These are phyloP conservation scores for Croton laevigatus DNA, from an alignment of 441 rosid species.

Conservation along the genomic window DNA sequence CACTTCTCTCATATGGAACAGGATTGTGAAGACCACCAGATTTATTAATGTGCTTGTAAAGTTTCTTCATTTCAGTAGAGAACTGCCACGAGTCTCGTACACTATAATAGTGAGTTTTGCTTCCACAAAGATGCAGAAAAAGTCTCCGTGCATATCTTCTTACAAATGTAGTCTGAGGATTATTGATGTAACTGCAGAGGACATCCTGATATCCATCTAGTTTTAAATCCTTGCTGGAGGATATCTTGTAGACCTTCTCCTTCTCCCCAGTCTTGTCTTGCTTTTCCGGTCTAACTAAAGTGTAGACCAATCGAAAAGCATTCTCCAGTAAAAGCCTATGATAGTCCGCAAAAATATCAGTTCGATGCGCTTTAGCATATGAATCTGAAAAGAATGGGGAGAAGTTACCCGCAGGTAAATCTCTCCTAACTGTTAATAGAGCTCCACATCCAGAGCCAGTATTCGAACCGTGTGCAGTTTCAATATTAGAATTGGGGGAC, in stretches of 20 bases:
- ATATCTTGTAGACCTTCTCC: slow-evolving; percentile 67
- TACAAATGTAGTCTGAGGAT: slow-evolving; percentile 92
- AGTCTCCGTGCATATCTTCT: slow-evolving; percentile 99
- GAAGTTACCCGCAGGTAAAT: slow-evolving; percentile 94
- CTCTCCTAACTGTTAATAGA: slow-evolving; percentile 84
- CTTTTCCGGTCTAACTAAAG: slow-evolving; percentile 97
- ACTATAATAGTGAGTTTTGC: slow-evolving; percentile 97
- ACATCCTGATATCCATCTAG: slow-evolving; percentile 98
- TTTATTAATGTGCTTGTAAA: slow-evolving; percentile 88
- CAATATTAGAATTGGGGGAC: slow-evolving; percentile 65
- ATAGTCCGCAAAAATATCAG: slow-evolving; percentile 91
- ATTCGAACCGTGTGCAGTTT: slow-evolving; percentile 58
- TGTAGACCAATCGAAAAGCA: slow-evolving; percentile 89
- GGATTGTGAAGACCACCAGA: slow-evolving; percentile 93
- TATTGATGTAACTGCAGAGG: slow-evolving; percentile 97
- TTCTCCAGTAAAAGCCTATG: slow-evolving; percentile 94
- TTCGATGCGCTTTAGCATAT: slow-evolving; percentile 91
- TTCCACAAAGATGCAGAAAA: slow-evolving; percentile 98
- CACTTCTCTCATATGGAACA: slow-evolving; percentile 93
- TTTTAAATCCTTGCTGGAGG: slow-evolving; percentile 85
- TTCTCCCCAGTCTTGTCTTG: slow-evolving; percentile 96
- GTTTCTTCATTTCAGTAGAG: slow-evolving; percentile 85
- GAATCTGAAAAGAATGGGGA: slow-evolving; percentile 99
- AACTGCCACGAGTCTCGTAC: slow-evolving; percentile 99
- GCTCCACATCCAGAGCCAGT: slow-evolving; percentile 98